Percentiles rank a stretch among this genome's conserved stretches.
phyloP scores from a whole-genome alignment of 768 basidiomycete species.

The Auricularia heimuer region DNA sequence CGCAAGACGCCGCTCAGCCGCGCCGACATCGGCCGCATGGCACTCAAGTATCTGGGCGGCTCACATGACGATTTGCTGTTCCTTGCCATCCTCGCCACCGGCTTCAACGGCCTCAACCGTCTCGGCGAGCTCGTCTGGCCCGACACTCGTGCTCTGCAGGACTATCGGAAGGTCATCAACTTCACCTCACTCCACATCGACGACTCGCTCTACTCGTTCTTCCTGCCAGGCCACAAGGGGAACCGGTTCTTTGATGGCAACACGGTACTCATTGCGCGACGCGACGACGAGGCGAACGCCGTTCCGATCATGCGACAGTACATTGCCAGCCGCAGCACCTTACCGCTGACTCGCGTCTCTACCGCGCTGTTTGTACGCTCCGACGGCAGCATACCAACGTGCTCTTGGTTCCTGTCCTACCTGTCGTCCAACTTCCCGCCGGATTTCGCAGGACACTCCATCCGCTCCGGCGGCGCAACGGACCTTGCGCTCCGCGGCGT shows the following conservation, averaged over 20 bases:
- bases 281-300: neutral
- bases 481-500: slow-evolving; percentile 8
- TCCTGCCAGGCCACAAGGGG: slow-evolving; percentile 14
- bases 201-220: slow-evolving; percentile 3
- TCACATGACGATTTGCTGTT: slow-evolving; percentile 21
- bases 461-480: slow-evolving; percentile 15
- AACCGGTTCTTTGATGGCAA: slow-evolving; percentile 15
- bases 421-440: slow-evolving; percentile 30
- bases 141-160: slow-evolving; percentile 10
- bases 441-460: slow-evolving; percentile 12
- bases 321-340: neutral
- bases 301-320: slow-evolving; percentile 1
- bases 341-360: neutral
- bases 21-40: slow-evolving; percentile 9
- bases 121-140: slow-evolving; percentile 20
- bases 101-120: slow-evolving; percentile 18
- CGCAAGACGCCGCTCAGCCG: slow-evolving; percentile 22
- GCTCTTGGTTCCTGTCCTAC: slow-evolving; percentile 6
- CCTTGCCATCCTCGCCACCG: slow-evolving; percentile 13
- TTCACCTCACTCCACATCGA: slow-evolving; percentile 2
- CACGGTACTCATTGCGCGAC: slow-evolving; percentile 5
- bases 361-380: slow-evolving; percentile 5
- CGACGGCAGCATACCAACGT: slow-evolving; percentile 7
- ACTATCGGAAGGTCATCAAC: slow-evolving; percentile 6
- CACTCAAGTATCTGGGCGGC: slow-evolving; percentile 17